Percentiles rank a stretch among this genome's conserved stretches.
These are phyloP conservation scores for Epichloe baconii DNA, from an alignment of 2,329 filamentous ascomycete genomes.

Conservation along the genomic window DNA sequence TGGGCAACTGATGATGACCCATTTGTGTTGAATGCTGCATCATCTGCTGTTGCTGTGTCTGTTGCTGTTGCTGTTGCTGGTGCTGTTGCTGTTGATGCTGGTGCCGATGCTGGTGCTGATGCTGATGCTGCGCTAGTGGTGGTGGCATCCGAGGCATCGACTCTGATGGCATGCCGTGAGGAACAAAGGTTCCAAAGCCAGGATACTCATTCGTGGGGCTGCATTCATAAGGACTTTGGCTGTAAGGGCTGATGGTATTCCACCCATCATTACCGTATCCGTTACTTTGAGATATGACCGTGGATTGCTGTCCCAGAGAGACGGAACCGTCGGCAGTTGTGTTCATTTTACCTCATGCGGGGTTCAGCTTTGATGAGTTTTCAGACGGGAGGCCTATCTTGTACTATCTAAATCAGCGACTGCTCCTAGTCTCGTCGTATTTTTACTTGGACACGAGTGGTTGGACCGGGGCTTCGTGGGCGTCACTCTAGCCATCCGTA, in stretches of 20 bases:
- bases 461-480: not conserved
- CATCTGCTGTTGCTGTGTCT: constrained; percentile 17
- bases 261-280: constrained; percentile 33
- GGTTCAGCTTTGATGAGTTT: not conserved
- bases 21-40: constrained; percentile 27
- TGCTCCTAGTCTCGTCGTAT: not conserved
- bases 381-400: not conserved
- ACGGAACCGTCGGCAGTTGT: constrained; percentile 18
- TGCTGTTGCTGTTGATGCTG: constrained; percentile 20
- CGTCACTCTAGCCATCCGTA: not conserved
- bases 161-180: constrained; percentile 37
- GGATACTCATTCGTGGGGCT: constrained; percentile 54
- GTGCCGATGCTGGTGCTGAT: constrained; percentile 3
- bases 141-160: constrained; percentile 41
- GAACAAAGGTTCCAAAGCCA: constrained; percentile 41
- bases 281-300: constrained; percentile 17
- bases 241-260: constrained; percentile 48
- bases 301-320: constrained; percentile 18
- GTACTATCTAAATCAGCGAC: not conserved
- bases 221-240: constrained; percentile 39
- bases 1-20: constrained; percentile 48
- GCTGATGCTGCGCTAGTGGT: constrained; percentile 23
- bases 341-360: constrained; percentile 18
- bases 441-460: not conserved
- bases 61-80: constrained; percentile 6